Base-by-base conservation (phyloP, 805 yeast species). In the Wickerhamiella musiphila region DNA sequence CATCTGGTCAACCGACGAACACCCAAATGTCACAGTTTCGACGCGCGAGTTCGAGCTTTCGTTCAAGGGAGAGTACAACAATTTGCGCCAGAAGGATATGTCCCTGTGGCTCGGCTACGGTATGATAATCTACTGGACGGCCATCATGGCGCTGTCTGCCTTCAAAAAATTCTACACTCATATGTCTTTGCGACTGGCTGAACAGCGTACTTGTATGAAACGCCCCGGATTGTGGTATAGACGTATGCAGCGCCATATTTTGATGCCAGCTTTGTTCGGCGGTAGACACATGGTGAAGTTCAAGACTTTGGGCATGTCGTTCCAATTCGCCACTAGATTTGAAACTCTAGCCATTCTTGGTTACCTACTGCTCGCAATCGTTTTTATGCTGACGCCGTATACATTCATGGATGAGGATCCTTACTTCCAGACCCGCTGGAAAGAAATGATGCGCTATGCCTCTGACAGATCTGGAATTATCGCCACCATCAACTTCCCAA, bases 381-480 rank as follows among this genome's bases (percentile, higher is more conserved):
- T 55, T 2, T 52, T 54, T 36, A 42, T 42, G 48, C 20, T 40
- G 30, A 28, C 47, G 6, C 56, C 52, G 2, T 53, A 55, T 40
- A 39, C 44, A 6, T 44, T 46, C 23, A 40, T 52, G 40, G 45
- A 47, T 23, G 45, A 44, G 4, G 56, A 65, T 5, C 45, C 65
- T 1, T 40, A 51, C n/a, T 66, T 53, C 35, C 40, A 39, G 0
- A 34, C 53, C 0, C 56, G 52, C 23, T 33, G 44, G 32, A 40
- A 42, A 21, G 64, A 66, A 9, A 46, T 60, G 41, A 42, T 57
- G 42, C 49, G 67, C 18, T 61, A 51, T 38, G 41, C 53, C 29
- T 65, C 66, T 4, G 90, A 69, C 42, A 56, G 79, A 43, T 43
- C 71, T 2, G 77, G 71, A 2, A 60, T 71, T 18, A 45, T 69